Conservation (phyloP, 495 filamentous ascomycete genomes). For the Parathielavia hyrcaniae region DNA sequence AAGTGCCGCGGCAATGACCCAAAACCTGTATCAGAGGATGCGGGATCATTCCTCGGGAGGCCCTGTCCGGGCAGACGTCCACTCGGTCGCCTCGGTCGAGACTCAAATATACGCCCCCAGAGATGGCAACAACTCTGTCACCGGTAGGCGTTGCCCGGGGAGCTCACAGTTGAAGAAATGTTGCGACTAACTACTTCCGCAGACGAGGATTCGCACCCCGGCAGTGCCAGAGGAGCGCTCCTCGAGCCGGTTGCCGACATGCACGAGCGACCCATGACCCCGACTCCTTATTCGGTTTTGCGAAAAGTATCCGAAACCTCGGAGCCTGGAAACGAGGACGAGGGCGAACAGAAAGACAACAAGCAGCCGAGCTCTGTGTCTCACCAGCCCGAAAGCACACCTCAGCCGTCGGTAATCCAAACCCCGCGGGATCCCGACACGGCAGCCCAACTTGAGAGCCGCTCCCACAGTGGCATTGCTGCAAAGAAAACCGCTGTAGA, state of each 20-base stretch:
- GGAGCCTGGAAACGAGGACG: background rate
- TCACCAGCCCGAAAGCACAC: background rate
- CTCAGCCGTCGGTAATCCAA: background rate
- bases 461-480: background rate
- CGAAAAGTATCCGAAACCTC: conserved; percentile 5
- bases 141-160: background rate
- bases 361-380: background rate
- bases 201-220: background rate
- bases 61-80: background rate
- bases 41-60: background rate
- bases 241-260: background rate
- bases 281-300: conserved; percentile 8
- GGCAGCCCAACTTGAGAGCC: background rate
- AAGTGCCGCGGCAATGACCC: background rate
- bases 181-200: background rate
- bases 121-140: background rate
- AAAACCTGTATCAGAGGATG: background rate
- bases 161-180: background rate
- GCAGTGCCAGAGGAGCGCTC: background rate
- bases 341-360: background rate
- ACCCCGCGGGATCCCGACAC: no score
- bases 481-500: background rate
- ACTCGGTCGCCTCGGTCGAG: background rate
- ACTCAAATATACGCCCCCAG: conserved; percentile 8
- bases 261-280: conserved; percentile 9